Evolutionary conservation across 192 early-diverging fungal genomes (phyloP), one percentile per base, ranked within the genome.

Genomic region (Backusella sp.): DNA sequence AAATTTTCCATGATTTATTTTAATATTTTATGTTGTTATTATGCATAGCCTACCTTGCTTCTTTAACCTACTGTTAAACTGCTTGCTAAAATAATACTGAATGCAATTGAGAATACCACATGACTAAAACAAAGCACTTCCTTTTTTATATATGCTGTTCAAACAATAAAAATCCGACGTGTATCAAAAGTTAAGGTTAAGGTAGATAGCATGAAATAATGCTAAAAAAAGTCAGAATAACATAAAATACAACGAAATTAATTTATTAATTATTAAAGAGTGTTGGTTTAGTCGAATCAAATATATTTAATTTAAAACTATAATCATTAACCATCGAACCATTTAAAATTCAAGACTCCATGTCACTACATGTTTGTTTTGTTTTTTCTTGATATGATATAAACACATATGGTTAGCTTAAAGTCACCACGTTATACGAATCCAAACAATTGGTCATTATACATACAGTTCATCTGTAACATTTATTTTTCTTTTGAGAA

Each of bases 371-470:
- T 44, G 42, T 62, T 62, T 62, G 56, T 62, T 62, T 62, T 28
- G 56, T 23, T 62, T 62, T 56, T 62, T 23, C n/a, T 28, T 62
- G 56, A 62, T 62, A 62, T 62, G 56, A 62, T 62, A 62, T 62
- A 62, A 14, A 26, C 56, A 62, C 56, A 26, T 28, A 28, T 26
- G 23, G 23, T 28, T 62, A 28, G 26, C 11, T 3, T 62, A 23
- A 53, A 26, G 23, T 28, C 12, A 62, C 23, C 56, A 26, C 23
- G 56, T 62, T 62, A 28, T 62, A 14, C 3, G 26, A 28, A 7
- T 62, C 56, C 56, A 62, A 62, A 62, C 26, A 62, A 62, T 62
- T 62, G 56, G 56, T 62, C 56, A 62, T 26, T 62, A 26, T 59
- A 62, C 56, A 62, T 62, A 28, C 26, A 28, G 4, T 62, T 12